Evolutionary conservation across 108 stramenopile species (phyloP), one percentile per base, ranked within the genome.

Genomic region (Cyclotella atomus): DNA sequence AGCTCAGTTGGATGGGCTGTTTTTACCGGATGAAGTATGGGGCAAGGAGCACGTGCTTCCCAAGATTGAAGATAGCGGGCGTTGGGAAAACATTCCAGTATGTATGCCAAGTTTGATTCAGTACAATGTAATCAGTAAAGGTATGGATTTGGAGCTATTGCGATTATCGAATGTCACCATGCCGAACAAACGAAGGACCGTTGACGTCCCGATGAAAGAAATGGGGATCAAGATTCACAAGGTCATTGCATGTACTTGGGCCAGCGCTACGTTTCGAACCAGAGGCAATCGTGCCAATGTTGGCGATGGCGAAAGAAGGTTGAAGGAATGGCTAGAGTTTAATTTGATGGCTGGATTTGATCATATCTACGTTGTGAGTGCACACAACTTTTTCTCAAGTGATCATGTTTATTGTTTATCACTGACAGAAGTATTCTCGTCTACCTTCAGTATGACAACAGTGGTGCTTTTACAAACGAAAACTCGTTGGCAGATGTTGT

Each of bases 271-370:
- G 0, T 95, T 90, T 47, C 35, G 79, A 23, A 93, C 92, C 1
- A 77, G 95, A 10, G 85, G 88, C 14, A 83, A 91, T 65, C 76
- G 89, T 19, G 85, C 79, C 50, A 72, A 81, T 23, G 88, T 93
- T 38, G 83, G 80, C 36, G 94, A 93, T 72, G 89, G 87, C 30
- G 87, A 89, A 47, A 82, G 89, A 43, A 85, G 94, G 3, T 60
- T 95, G 65, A 64, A 85, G 76, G 91, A 95, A 68, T 95, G 95
- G 95, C 64, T 95, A 0, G 83, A 86, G 41, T 92, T 87, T 67
- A 81, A 93, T 50, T 71, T 89, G 50, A 66, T 91, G 41, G 56
- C 89, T 12, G 95, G 95, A 0, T 90, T 92, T 62, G 91, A 95
- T 62, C 92, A 95, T 54, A 78, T 95, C 35, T 93, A 91, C 63